Evolutionary conservation across 2,329 filamentous ascomycete species (phyloP).

Genomic region (Botryotinia calthae): DNA sequence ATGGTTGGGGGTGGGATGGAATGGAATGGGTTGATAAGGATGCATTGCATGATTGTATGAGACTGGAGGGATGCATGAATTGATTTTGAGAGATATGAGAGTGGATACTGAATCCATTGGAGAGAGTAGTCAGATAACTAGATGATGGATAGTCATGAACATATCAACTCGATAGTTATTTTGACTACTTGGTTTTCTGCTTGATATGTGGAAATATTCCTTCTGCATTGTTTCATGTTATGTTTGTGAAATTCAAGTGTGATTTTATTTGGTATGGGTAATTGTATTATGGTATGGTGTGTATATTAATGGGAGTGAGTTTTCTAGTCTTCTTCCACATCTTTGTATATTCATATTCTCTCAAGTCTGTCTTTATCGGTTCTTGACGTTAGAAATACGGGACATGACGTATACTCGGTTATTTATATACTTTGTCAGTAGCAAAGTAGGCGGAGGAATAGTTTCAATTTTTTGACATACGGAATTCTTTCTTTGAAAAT

Average conservation of each 20-base stretch:
- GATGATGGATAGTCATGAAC: slow-evolving; percentile 15
- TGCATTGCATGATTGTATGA: slow-evolving; percentile 19
- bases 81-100: slow-evolving; percentile 4
- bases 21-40: slow-evolving; percentile 17
- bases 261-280: neutral
- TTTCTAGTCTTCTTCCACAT: neutral
- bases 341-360: neutral
- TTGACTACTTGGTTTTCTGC: neutral
- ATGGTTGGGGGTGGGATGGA: slow-evolving; percentile 19
- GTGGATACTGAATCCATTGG: slow-evolving; percentile 14
- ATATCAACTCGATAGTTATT: slow-evolving; percentile 13
- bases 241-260: neutral
- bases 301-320: neutral
- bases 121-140: neutral
- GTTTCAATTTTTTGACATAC: neutral
- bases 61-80: slow-evolving; percentile 12
- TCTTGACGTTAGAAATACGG: neutral
- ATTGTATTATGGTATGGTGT: neutral
- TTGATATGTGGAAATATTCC: neutral
- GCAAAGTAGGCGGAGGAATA: neutral
- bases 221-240: neutral
- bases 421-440: neutral
- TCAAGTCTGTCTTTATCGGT: no score
- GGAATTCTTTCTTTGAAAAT: neutral
- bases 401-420: neutral